Percentiles rank a stretch among this genome's conserved stretches.
phyloP scores from a whole-genome alignment of 805 yeast genomes.

The Kuraishia hungarica region DNA sequence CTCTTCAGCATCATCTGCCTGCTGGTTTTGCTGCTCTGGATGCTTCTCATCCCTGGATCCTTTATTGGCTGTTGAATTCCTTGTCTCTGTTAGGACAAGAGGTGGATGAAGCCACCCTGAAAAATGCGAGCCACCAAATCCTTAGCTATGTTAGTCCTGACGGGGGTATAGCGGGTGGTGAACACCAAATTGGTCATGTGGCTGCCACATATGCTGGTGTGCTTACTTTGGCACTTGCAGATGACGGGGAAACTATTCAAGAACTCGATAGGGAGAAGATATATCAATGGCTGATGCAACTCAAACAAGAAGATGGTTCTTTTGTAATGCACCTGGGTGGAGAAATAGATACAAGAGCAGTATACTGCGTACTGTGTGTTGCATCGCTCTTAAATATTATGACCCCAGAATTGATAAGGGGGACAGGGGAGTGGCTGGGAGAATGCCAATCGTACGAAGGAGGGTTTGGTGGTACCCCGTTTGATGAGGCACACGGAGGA shows the following conservation, averaged over 20 bases:
- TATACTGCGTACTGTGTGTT: conserved; percentile 75
- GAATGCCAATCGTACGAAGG: conserved; percentile 90
- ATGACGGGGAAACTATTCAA: conserved; percentile 29
- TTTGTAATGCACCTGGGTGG: conserved; percentile 72
- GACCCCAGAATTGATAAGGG: conserved; percentile 48
- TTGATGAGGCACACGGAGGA: conserved; percentile 95
- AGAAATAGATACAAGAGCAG: conserved; percentile 79
- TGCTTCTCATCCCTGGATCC: conserved; percentile 88
- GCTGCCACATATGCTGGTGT: conserved; percentile 82
- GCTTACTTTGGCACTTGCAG: conserved; percentile 47
- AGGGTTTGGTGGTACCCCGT: conserved; percentile 82
- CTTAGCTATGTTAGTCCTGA: conserved; percentile 18
- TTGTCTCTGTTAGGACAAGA: conserved; percentile 31
- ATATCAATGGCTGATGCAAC: conserved; percentile 52
- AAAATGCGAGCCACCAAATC: conserved; percentile 21
- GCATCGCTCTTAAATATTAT: conserved; percentile 58
- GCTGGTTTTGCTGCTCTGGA: conserved; percentile 48
- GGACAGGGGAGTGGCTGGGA: conserved; percentile 50
- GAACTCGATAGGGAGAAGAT: conserved; percentile 37
- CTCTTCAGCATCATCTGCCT: conserved; percentile 39
- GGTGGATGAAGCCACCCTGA: conserved; percentile 8
- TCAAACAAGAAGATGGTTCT: conserved; percentile 68
- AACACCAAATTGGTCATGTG: conserved; percentile 71
- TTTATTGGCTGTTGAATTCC: conserved; percentile 75
- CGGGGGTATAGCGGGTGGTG: conserved; percentile 86